phyloP scores from a whole-genome alignment of 805 yeast species.

The Kockiozyma suomiensis region DNA sequence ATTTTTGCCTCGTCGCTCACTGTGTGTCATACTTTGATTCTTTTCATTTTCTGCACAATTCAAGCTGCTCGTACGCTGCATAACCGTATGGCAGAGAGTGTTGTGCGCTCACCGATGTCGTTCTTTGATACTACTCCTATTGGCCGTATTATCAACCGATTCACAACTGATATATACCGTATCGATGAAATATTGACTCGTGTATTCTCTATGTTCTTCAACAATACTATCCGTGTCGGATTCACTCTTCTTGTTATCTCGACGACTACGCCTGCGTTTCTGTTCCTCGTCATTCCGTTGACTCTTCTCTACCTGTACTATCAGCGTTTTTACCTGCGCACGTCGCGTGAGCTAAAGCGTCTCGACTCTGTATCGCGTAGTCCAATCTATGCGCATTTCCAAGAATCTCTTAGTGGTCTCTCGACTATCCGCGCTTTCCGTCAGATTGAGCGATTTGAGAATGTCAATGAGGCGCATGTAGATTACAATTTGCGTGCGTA shows the following conservation, averaged over 20 bases:
- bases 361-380: conserved; percentile 67
- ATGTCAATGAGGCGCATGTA: conserved; percentile 56
- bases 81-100: conserved; percentile 68
- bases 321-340: conserved; percentile 67
- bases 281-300: conserved; percentile 72
- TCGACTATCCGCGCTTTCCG: conserved; percentile 76
- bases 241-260: conserved; percentile 81
- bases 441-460: conserved; percentile 65
- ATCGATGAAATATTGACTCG: conserved; percentile 69
- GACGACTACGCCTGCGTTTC: conserved; percentile 83
- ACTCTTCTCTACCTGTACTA: conserved; percentile 65
- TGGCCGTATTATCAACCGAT: conserved; percentile 87
- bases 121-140: conserved; percentile 95
- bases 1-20: conserved; percentile 61
- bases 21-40: conserved; percentile 64
- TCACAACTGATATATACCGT: conserved; percentile 86
- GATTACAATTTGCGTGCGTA: conserved; percentile 90
- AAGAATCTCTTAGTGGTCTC: conserved; percentile 77
- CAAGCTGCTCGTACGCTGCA: conserved; percentile 75
- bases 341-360: conserved; percentile 79
- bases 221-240: conserved; percentile 42
- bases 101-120: conserved; percentile 89
- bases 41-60: conserved; percentile 82
- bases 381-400: conserved; percentile 80
- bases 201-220: conserved; percentile 45